phyloP scores from a whole-genome alignment of 768 basidiomycete species.

The Scleroderma citrinum region DNA sequence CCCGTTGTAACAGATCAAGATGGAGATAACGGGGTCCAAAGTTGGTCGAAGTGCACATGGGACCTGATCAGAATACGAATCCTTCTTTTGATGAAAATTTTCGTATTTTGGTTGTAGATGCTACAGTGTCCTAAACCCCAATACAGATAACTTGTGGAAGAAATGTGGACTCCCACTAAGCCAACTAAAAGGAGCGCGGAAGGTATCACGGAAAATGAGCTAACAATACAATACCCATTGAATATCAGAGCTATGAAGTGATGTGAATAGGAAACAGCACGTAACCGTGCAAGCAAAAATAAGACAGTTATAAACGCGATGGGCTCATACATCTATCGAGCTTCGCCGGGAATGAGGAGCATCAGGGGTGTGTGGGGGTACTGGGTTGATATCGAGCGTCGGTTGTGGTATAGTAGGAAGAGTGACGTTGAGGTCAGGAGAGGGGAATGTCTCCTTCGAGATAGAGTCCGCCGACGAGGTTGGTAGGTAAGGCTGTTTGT shows the following conservation, averaged over 20 bases:
- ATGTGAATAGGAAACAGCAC: not conserved
- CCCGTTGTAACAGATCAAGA: too few species aligned
- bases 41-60: too few species aligned
- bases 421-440: slow-evolving; percentile 8
- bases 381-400: slow-evolving; percentile 6
- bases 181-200: not conserved
- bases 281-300: not conserved
- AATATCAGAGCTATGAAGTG: not conserved
- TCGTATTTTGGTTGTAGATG: not conserved
- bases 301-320: not conserved
- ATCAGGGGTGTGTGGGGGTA: slow-evolving; percentile 21
- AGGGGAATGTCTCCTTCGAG: slow-evolving; percentile 24
- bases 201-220: not conserved
- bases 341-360: slow-evolving; percentile 6
- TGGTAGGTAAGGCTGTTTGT: slow-evolving; percentile 17
- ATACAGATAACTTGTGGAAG: not conserved
- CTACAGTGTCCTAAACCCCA: not conserved
- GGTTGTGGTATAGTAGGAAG: slow-evolving; percentile 18
- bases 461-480: slow-evolving; percentile 16
- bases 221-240: not conserved
- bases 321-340: slow-evolving; percentile 12
- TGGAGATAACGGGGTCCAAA: too few species aligned
- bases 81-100: too few species aligned
- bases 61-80: too few species aligned
- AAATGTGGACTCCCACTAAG: not conserved